Conservation (phyloP, 2,329 filamentous ascomycete species). For the Biscogniauxia marginata region DNA sequence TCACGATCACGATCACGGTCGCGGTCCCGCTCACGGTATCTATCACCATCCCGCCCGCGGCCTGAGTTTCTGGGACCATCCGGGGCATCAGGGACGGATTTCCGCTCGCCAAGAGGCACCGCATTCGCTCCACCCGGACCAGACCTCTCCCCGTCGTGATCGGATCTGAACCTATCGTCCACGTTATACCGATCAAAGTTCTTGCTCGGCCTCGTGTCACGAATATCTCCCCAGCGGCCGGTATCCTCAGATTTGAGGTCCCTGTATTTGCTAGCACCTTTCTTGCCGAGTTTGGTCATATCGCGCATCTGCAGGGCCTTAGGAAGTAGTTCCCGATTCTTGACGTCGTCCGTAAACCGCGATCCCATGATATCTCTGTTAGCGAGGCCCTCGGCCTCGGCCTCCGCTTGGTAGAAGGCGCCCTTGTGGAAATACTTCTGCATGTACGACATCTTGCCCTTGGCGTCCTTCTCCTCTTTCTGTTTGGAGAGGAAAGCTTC, state of each 20-base stretch:
- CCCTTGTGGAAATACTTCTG: conserved; percentile 97
- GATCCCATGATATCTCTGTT: conserved; percentile 84
- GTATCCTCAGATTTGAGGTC: conserved; percentile 91
- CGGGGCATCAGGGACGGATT: conserved; percentile 32
- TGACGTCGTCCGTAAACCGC: conserved; percentile 77
- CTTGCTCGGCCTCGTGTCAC: conserved; percentile 44
- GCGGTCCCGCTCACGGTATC: conserved; percentile 24
- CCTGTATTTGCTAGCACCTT: conserved; percentile 85
- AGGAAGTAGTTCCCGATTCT: conserved; percentile 78
- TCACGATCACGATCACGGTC: conserved; percentile 29
- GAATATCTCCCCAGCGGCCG: conserved; percentile 73
- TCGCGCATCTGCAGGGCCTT: conserved; percentile 91
- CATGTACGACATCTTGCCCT: conserved; percentile 85
- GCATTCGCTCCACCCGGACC: conserved; percentile 65
- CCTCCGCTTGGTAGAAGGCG: conserved; percentile 87
- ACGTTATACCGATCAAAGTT: conserved; percentile 43
- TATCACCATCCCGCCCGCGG: conserved; percentile 25
- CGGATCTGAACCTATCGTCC: conserved; percentile 68
- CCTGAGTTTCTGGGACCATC: conserved; percentile 41
- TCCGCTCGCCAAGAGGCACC: conserved; percentile 65
- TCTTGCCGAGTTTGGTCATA: conserved; percentile 89
- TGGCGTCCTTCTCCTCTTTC: conserved; percentile 72
- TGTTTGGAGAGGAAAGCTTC: conserved; percentile 73
- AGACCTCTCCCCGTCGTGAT: conserved; percentile 50
- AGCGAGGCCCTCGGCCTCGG: conserved; percentile 71